Evolutionary conservation across 768 basidiomycete genomes (phyloP).

Genomic region (Boletus rufocinnamomeus): DNA sequence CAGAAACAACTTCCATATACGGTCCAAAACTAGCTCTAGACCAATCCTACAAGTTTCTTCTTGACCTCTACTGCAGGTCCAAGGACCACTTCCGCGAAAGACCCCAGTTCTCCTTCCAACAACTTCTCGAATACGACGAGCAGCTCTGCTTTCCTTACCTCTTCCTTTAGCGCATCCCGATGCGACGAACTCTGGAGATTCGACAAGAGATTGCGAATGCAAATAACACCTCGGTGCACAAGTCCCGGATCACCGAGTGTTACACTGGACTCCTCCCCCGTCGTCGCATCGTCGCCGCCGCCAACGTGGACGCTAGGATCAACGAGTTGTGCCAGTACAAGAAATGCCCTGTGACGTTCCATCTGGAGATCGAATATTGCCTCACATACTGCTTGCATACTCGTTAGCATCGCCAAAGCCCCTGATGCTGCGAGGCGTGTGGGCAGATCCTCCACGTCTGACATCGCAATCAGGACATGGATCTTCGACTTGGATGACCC

Average conservation of each 20-base stretch:
- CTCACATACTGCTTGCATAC: conserved; percentile 58
- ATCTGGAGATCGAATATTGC: conserved; percentile 63
- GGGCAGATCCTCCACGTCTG: conserved; percentile 80
- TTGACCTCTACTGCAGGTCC: conserved; percentile 53
- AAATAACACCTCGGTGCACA: conserved; percentile 78
- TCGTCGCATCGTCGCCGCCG: conserved; percentile 37
- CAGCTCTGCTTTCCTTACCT: conserved; percentile 56
- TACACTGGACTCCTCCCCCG: conserved; percentile 38
- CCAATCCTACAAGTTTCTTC: conserved; percentile 40
- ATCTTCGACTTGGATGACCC: conserved; percentile 56
- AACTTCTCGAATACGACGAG: conserved; percentile 51
- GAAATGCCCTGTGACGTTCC: conserved; percentile 63
- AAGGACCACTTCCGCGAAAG: conserved; percentile 41
- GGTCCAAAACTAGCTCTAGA: conserved; percentile 2
- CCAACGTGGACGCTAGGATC: conserved; percentile 50
- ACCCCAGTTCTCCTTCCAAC: conserved; percentile 44
- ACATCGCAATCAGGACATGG: conserved; percentile 80
- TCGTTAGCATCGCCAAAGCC: conserved; percentile 79
- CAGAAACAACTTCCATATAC: neutral
- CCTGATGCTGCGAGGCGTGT: conserved; percentile 92
- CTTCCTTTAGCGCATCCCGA: conserved; percentile 47
- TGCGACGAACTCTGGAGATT: conserved; percentile 44
- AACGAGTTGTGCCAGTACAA: conserved; percentile 66
- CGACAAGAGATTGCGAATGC: conserved; percentile 61
- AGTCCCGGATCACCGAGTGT: conserved; percentile 53